Percentiles rank a stretch among this genome's conserved stretches.
Evolutionary conservation across 805 yeast genomes (phyloP).

Genomic region (Myxozyma udenii): DNA sequence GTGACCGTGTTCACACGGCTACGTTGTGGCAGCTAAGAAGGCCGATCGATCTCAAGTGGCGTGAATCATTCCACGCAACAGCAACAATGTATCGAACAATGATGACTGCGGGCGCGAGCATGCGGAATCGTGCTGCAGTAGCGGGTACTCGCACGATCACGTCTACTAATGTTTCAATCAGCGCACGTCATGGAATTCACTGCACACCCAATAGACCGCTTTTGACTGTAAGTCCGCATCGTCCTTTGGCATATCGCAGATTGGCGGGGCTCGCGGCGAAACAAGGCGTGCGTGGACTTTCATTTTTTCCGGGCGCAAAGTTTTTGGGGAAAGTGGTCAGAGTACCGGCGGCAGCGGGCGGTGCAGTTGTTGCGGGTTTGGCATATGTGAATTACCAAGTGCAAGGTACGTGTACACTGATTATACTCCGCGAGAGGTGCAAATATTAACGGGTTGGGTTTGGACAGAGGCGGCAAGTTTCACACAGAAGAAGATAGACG

Average conservation of each 20-base stretch:
- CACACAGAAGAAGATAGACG: constrained; percentile 62
- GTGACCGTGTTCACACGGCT: too few species aligned
- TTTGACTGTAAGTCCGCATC: not conserved
- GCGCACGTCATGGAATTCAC: not conserved
- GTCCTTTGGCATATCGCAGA: not conserved
- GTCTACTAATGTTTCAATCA: not conserved
- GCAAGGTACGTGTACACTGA: constrained; percentile 47
- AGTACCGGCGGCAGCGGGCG: constrained; percentile 81
- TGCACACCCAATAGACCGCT: not conserved
- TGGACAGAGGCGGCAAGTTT: constrained; percentile 62
- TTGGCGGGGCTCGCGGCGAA: not conserved
- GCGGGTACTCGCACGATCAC: not conserved
- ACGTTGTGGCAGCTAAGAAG: too few species aligned
- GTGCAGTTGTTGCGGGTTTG: constrained; percentile 91
- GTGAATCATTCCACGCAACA: too few species aligned
- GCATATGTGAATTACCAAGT: constrained; percentile 89
- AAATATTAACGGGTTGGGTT: too few species aligned
- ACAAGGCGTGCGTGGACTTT: constrained; percentile 11
- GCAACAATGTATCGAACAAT: not conserved
- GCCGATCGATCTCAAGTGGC: too few species aligned
- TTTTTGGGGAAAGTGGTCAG: constrained; percentile 38
- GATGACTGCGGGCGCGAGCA: not conserved
- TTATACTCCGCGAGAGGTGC: too few species aligned
- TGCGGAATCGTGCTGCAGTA: not conserved
- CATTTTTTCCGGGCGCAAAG: constrained; percentile 26